Percentiles rank a stretch among this genome's conserved stretches.
Conservation (phyloP, 495 filamentous ascomycete genomes). For the Choiromyces venosus region DNA sequence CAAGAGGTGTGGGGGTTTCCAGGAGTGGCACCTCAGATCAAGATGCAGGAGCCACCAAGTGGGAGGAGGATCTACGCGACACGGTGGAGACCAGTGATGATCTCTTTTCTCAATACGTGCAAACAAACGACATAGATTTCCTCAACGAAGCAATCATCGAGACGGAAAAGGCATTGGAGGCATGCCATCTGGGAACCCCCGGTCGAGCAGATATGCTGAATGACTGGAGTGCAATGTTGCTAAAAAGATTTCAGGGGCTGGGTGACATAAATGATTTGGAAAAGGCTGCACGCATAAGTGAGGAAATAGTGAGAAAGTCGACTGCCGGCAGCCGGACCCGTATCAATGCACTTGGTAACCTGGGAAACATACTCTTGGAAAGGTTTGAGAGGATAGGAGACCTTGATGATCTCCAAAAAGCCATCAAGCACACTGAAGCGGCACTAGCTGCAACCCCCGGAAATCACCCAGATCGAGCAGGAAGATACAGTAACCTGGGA, state of each 20-base stretch:
- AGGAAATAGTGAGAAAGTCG: no score
- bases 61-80: no score
- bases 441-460: background rate
- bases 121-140: no score
- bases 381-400: background rate
- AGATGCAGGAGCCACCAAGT: no score
- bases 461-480: background rate
- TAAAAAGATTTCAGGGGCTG: background rate
- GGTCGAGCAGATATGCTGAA: background rate
- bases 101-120: no score
- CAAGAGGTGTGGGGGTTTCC: no score
- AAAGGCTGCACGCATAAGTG: background rate
- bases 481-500: background rate
- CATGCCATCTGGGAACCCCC: background rate
- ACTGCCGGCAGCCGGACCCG: background rate
- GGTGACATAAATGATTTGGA: background rate
- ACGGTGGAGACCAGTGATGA: no score
- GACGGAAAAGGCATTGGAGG: background rate
- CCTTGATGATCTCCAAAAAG: background rate
- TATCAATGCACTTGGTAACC: background rate
- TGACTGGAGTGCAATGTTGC: background rate
- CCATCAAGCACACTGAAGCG: conserved; percentile 1
- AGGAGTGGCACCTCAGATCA: no score
- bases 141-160: no score
- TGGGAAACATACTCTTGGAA: background rate